phyloP scores from a whole-genome alignment of 2,329 filamentous ascomycete species.

The Nemania sp. region DNA sequence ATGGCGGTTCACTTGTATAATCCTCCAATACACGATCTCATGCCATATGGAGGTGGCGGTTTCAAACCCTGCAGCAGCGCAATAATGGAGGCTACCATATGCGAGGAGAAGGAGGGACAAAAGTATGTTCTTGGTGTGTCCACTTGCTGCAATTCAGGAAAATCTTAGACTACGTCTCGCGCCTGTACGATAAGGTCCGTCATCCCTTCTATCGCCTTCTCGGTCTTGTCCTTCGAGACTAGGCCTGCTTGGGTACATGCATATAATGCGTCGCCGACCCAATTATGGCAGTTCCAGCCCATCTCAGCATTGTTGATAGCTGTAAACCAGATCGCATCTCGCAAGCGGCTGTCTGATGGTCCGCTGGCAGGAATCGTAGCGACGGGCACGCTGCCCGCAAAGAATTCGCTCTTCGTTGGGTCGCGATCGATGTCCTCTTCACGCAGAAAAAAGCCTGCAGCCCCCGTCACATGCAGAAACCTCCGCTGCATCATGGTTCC shows the following conservation, averaged over 20 bases:
- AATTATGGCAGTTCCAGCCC: slow-evolving; percentile 10
- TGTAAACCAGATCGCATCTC: slow-evolving; percentile 8
- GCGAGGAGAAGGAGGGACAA: too few relatives aligned
- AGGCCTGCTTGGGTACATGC: background rate
- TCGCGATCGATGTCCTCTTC: background rate
- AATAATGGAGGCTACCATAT: too few relatives aligned
- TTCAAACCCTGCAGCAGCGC: too few relatives aligned
- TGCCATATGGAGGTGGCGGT: too few relatives aligned
- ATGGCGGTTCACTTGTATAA: too few relatives aligned
- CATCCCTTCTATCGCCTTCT: slow-evolving; percentile 10
- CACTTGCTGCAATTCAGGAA: too few relatives aligned
- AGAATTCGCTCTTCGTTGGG: background rate
- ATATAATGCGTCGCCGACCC: slow-evolving; percentile 7
- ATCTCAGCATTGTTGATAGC: background rate
- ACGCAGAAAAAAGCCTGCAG: background rate
- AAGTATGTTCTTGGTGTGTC: too few relatives aligned
- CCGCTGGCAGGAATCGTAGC: background rate
- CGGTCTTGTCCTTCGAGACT: background rate
- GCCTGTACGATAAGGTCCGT: slow-evolving; percentile 6
- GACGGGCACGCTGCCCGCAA: slow-evolving; percentile 4
- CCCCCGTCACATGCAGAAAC: background rate
- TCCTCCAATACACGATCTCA: too few relatives aligned
- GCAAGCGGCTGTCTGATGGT: background rate
- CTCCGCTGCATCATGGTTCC: too few relatives aligned
- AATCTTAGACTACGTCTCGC: background rate